These are phyloP conservation scores for Aspergillus fijiensis DNA, from an alignment of 2,329 filamentous ascomycete species.

Conservation along the genomic window DNA sequence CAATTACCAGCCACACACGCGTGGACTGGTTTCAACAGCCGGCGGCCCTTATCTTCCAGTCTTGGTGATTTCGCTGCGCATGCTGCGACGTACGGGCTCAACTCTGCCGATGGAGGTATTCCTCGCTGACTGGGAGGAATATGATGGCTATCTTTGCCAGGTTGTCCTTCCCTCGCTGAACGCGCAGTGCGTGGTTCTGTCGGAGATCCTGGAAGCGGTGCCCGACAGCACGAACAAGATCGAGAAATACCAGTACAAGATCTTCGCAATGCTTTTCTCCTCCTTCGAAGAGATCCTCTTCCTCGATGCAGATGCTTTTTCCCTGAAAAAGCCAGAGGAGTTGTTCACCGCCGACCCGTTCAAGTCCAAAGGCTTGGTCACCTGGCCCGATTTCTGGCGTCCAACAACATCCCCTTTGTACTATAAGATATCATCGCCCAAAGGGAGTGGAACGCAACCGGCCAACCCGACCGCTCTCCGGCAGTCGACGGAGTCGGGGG, in stretches of 20 bases:
- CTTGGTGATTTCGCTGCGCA: conserved; percentile 21
- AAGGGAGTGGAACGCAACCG: conserved; percentile 16
- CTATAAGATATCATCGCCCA: conserved; percentile 46
- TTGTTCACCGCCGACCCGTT: conserved; percentile 53
- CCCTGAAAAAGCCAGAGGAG: conserved; percentile 40
- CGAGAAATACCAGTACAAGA: conserved; percentile 54
- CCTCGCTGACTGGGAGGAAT: conserved; percentile 26
- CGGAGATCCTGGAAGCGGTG: conserved; percentile 27
- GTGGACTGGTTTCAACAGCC: conserved; percentile 43
- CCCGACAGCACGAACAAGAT: conserved; percentile 22
- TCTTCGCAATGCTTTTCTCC: conserved; percentile 56
- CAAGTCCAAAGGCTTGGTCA: conserved; percentile 51
- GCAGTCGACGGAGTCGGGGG: conserved; percentile 35
- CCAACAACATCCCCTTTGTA: conserved; percentile 38
- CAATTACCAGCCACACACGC: conserved; percentile 26
- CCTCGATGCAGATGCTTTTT: conserved; percentile 57
- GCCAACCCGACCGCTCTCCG: conserved; percentile 31
- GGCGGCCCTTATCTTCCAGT: conserved; percentile 22
- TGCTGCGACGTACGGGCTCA: conserved; percentile 23
- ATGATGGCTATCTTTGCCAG: conserved; percentile 38
- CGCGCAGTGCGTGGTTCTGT: conserved; percentile 40
- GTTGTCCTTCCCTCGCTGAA: conserved; percentile 35
- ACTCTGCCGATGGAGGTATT: conserved; percentile 22
- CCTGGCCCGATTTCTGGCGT: conserved; percentile 56
- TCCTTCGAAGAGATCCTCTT: conserved; percentile 58